Conservation (phyloP, 2,329 filamentous ascomycete genomes). For the Aspergillus japonicus region DNA sequence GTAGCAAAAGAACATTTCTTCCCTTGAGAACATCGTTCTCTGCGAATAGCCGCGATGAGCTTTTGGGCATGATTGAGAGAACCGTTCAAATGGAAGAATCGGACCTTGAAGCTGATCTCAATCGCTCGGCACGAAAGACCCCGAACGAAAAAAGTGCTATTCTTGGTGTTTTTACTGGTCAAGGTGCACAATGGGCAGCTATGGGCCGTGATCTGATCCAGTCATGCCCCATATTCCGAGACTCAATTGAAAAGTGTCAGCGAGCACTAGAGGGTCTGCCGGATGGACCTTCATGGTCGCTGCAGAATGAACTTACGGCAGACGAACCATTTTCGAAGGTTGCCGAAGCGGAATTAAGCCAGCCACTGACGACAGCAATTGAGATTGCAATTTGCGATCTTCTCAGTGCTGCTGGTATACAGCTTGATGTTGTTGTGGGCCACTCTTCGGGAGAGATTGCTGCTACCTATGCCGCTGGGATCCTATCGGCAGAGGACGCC, state of each 20-base stretch:
- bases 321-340: conserved; percentile 4
- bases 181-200: conserved; percentile 24
- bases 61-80: background rate
- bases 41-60: background rate
- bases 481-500: conserved; percentile 13
- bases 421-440: conserved; percentile 16
- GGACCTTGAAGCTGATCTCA: background rate
- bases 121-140: background rate
- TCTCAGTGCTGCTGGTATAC: conserved; percentile 12
- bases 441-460: conserved; percentile 25
- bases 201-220: conserved; percentile 22
- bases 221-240: conserved; percentile 6
- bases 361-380: conserved; percentile 20
- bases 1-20: background rate
- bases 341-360: conserved; percentile 12
- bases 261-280: conserved; percentile 7
- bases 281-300: conserved; percentile 15
- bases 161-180: conserved; percentile 21
- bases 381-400: conserved; percentile 17
- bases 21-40: background rate
- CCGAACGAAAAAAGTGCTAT: background rate
- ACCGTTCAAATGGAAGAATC: background rate
- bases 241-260: conserved; percentile 16
- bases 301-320: conserved; percentile 7
- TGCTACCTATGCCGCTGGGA: conserved; percentile 20